These are phyloP conservation scores for Fusarium siculi DNA, from an alignment of 2,329 filamentous ascomycete species.

Conservation along the genomic window DNA sequence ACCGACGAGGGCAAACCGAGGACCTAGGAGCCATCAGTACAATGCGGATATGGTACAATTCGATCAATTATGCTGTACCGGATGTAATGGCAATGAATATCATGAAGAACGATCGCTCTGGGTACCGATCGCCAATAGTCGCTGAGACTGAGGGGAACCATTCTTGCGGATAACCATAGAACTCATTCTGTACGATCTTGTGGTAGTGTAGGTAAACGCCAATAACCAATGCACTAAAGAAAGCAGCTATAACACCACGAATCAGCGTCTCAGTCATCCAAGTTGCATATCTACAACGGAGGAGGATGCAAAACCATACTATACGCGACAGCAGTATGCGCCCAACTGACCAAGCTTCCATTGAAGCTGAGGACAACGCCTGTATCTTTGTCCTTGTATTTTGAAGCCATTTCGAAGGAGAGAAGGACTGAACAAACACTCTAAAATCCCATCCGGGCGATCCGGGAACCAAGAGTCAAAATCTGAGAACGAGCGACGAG, in stretches of 20 bases:
- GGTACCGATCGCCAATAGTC: slow-evolving; percentile 96
- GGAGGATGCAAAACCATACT: slow-evolving; percentile 58
- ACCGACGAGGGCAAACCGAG: slow-evolving; percentile 88
- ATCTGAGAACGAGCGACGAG: slow-evolving; percentile 30
- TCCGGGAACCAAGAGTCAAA: slow-evolving; percentile 42
- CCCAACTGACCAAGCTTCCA: slow-evolving; percentile 90
- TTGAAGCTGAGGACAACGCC: slow-evolving; percentile 74
- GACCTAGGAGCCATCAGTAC: slow-evolving; percentile 64
- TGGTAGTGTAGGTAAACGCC: slow-evolving; percentile 87
- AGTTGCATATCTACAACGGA: not conserved
- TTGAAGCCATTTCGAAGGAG: slow-evolving; percentile 50
- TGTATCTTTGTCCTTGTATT: slow-evolving; percentile 73
- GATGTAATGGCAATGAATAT: slow-evolving; percentile 97
- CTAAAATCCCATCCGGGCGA: slow-evolving; percentile 47
- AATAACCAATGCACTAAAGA: slow-evolving; percentile 85
- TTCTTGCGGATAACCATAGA: slow-evolving; percentile 92
- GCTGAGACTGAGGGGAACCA: slow-evolving; percentile 98
- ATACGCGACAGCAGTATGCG: slow-evolving; percentile 87
- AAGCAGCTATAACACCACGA: slow-evolving; percentile 70
- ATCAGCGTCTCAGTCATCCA: slow-evolving; percentile 36
- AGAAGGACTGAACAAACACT: slow-evolving; percentile 34
- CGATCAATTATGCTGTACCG: slow-evolving; percentile 59
- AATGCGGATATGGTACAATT: not conserved
- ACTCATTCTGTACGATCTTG: slow-evolving; percentile 98
- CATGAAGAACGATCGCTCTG: slow-evolving; percentile 96